These are phyloP conservation scores for Rostrohypoxylon terebratum DNA, from an alignment of 495 filamentous ascomycete species.

Conservation along the genomic window DNA sequence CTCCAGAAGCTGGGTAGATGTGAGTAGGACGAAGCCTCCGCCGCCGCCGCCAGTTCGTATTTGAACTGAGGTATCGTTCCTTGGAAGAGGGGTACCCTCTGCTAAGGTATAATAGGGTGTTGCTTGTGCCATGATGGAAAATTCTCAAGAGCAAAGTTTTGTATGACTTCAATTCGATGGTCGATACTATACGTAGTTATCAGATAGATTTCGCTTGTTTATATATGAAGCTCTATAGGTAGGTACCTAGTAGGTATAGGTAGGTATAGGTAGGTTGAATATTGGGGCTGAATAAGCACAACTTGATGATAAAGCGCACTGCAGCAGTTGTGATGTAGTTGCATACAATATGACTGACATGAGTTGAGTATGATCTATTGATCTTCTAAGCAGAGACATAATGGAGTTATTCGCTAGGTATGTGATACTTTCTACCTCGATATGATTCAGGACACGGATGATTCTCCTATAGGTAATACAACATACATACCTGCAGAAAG, in stretches of 20 bases:
- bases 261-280: background rate
- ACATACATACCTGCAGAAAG: no score
- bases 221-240: background rate
- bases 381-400: background rate
- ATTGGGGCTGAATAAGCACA: constrained; percentile 20
- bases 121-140: constrained; percentile 15
- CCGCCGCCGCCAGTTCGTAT: constrained; percentile 49
- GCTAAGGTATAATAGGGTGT: constrained; percentile 41
- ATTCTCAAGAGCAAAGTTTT: background rate
- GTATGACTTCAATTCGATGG: background rate
- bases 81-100: constrained; percentile 49
- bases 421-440: constrained; percentile 12
- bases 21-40: constrained; percentile 51
- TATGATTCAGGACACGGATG: background rate
- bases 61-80: constrained; percentile 48
- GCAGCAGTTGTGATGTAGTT: background rate
- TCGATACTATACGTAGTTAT: background rate
- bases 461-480: background rate
- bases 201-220: constrained; percentile 5
- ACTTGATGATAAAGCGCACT: background rate
- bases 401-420: background rate
- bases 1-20: constrained; percentile 55
- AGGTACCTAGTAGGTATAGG: no score
- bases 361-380: background rate
- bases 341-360: background rate